A percentile compares a stretch with the other conserved stretches of the same genome.
Evolutionary conservation across 2,329 filamentous ascomycete genomes (phyloP).

Genomic region (Pochonia chlamydosporia): DNA sequence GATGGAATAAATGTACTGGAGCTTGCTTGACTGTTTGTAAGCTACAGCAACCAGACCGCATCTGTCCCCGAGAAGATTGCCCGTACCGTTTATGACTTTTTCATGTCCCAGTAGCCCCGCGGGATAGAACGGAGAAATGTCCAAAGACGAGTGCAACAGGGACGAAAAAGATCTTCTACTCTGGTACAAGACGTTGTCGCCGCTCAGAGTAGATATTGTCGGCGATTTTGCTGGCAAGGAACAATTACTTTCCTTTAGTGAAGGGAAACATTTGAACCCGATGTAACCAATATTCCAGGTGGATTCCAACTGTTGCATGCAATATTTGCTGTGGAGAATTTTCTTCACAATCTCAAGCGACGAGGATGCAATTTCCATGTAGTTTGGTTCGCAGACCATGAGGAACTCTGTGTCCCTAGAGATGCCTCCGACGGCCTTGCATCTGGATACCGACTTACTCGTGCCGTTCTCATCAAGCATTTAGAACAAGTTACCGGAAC

Average conservation of each 20-base stretch:
- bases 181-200: slow-evolving; percentile 12
- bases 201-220: slow-evolving; percentile 55
- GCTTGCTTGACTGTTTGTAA: too few relatives aligned
- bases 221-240: slow-evolving; percentile 72
- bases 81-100: too few relatives aligned
- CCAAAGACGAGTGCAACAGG: too few relatives aligned
- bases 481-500: slow-evolving; percentile 27
- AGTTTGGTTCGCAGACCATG: slow-evolving; percentile 58
- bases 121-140: too few relatives aligned
- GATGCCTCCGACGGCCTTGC: slow-evolving; percentile 8
- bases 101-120: too few relatives aligned
- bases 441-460: slow-evolving; percentile 55
- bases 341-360: slow-evolving; percentile 53
- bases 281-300: slow-evolving; percentile 22
- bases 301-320: slow-evolving; percentile 70
- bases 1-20: too few relatives aligned
- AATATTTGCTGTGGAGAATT: slow-evolving; percentile 60
- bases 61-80: too few relatives aligned
- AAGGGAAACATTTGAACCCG: slow-evolving; percentile 21
- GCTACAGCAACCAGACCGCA: too few relatives aligned
- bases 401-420: slow-evolving; percentile 48
- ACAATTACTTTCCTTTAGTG: slow-evolving; percentile 55
- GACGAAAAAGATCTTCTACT: not conserved
- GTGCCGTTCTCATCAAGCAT: slow-evolving; percentile 60
- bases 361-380: slow-evolving; percentile 67